Evolutionary conservation across 2,329 filamentous ascomycete species (phyloP), one percentile per base, ranked within the genome.

Genomic region (Pestalotiopsis sp.): DNA sequence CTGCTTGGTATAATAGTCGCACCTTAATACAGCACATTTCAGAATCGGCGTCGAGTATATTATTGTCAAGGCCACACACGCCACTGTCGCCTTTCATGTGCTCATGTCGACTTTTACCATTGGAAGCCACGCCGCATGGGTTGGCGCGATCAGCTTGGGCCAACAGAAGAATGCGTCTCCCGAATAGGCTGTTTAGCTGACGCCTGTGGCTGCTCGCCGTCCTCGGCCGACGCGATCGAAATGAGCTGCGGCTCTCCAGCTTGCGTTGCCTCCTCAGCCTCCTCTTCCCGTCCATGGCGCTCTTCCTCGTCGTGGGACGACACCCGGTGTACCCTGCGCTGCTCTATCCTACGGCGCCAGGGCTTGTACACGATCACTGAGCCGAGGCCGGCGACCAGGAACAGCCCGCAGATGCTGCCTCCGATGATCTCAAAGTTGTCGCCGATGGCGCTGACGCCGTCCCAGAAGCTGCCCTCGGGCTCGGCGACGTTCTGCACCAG

Each of bases 351-450:
- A 58, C 81, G 78, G 36, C 94, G 87, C 95, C 95, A 98, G 0
- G 93, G 93, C 72, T 87, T 88, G 77, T 98, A 98, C 0, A 92
- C 77, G 0, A 95, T 14, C 0, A 97, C 87, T 7, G 93, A 94
- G 0, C 92, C 84, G 2, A 89, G 79, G 0, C 94, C 95, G 61
- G 94, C 91, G 0, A 97, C 79, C 0, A 97, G 81, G 74, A 98
- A 98, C 0, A 93, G 85, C 0, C 91, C 94, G 72, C 95, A 97
- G 41, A 99, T 97, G 17, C 87, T 88, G 1, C 93, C 96, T 11
- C 95, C 94, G 61, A 97, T 91, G 70, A 95, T 88, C 79, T 97
- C 94, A 74, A 94, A 97, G 77, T 94, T 86, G 71, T 97, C 93
- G 0, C 92, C 90, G 1, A 92, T 90, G 0, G 85, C 87, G 64